A percentile compares a stretch with the other conserved stretches of the same genome.
These are phyloP conservation scores for Fraxinus velutina DNA, from an alignment of 305 asterid genomes.

Conservation along the genomic window DNA sequence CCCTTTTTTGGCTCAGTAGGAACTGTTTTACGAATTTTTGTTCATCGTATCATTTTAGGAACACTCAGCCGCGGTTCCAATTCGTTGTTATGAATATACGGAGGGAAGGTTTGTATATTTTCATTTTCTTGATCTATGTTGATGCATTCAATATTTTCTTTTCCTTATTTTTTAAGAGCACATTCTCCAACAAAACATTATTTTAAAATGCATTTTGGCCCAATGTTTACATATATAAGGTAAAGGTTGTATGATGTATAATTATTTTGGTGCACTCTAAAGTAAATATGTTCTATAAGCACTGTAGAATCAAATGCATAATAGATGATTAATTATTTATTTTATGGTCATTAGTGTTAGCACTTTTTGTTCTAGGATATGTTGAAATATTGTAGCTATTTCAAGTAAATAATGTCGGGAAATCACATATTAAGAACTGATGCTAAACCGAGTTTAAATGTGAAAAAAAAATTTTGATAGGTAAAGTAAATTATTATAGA, in stretches of 20 bases:
- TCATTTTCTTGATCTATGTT: conserved; percentile 16
- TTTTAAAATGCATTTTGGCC: no score
- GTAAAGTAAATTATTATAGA: no score
- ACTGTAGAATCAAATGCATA: not conserved
- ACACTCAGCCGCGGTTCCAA: conserved; percentile 70
- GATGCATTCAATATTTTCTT: not conserved
- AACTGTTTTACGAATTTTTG: conserved; percentile 1
- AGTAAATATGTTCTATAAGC: not conserved
- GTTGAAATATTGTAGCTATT: not conserved
- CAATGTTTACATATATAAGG: not conserved
- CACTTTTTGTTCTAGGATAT: not conserved
- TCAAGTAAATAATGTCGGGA: not conserved
- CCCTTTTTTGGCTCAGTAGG: not conserved
- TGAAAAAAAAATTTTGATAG: no score
- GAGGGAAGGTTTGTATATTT: conserved; percentile 48
- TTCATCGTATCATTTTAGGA: conserved; percentile 48
- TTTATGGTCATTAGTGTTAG: not conserved
- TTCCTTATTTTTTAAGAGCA: no score
- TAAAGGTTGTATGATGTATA: not conserved
- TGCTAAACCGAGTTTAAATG: no score
- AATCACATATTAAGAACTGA: not conserved
- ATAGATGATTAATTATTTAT: not conserved
- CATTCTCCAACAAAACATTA: no score
- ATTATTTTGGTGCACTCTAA: not conserved
- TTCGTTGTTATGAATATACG: conserved; percentile 84